These are phyloP conservation scores for Stereocaulon alpinum DNA, from an alignment of 495 filamentous ascomycete genomes.

Conservation along the genomic window DNA sequence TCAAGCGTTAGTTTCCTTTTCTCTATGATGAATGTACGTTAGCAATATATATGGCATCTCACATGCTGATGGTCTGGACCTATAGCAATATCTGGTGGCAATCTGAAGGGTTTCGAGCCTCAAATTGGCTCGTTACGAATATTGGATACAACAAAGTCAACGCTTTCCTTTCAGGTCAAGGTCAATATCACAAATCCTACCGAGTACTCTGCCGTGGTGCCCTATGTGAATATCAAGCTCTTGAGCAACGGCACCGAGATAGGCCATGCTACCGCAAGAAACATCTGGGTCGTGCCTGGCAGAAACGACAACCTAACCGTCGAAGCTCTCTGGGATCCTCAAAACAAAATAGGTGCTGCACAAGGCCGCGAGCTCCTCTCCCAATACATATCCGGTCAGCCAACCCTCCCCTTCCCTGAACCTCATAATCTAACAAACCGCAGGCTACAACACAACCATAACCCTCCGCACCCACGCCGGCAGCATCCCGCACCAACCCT, in stretches of 20 bases:
- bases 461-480: conserved; percentile 55
- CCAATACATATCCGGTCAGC: conserved; percentile 71
- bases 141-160: conserved; percentile 54
- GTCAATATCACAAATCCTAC: conserved; percentile 88
- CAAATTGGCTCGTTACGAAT: conserved; percentile 56
- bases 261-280: conserved; percentile 55
- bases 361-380: conserved; percentile 66
- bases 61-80: conserved; percentile 21
- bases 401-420: not conserved
- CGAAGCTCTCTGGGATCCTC: conserved; percentile 65
- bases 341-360: conserved; percentile 40
- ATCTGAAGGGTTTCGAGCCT: conserved; percentile 45
- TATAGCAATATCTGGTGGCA: conserved; percentile 38
- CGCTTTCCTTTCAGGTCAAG: conserved; percentile 53
- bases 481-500: conserved; percentile 64
- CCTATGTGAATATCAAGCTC: conserved; percentile 66
- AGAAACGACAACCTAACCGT: conserved; percentile 61
- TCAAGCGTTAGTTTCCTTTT: conserved; percentile 66
- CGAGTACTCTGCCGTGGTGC: conserved; percentile 66
- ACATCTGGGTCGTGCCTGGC: conserved; percentile 53
- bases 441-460: conserved; percentile 67
- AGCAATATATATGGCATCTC: conserved; percentile 11
- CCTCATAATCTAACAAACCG: not conserved
- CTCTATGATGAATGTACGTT: conserved; percentile 17
- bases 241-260: conserved; percentile 62